phyloP scores from a whole-genome alignment of 495 filamentous ascomycete genomes.

The Neurospora hispaniola region DNA sequence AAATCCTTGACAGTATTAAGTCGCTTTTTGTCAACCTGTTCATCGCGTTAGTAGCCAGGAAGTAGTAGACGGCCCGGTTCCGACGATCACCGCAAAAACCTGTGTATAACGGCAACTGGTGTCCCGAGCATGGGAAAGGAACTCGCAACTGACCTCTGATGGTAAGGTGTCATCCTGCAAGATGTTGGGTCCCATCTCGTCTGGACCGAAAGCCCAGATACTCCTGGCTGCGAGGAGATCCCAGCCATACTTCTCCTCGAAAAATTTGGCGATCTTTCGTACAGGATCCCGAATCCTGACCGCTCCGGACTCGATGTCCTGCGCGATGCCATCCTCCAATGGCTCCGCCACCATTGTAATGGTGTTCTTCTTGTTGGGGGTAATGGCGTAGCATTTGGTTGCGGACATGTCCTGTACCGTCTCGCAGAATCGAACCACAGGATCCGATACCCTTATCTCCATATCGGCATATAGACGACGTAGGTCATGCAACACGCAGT shows the following conservation, averaged over 20 bases:
- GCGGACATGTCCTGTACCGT: conserved; percentile 96
- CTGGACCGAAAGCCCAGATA: conserved; percentile 98
- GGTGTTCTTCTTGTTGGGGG: conserved; percentile 98
- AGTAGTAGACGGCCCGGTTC: conserved; percentile 9
- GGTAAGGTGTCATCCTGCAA: conserved; percentile 93
- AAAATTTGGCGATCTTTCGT: conserved; percentile 88
- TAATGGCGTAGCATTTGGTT: conserved; percentile 95
- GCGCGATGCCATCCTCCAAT: conserved; percentile 84
- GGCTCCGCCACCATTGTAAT: conserved; percentile 98
- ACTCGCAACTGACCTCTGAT: conserved; percentile 46
- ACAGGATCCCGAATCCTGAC: conserved; percentile 91
- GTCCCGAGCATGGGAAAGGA: conserved; percentile 8
- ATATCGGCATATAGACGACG: conserved; percentile 93
- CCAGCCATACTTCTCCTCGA: conserved; percentile 96
- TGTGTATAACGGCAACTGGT: not conserved
- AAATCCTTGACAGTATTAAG: conserved; percentile 82
- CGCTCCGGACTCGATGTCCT: conserved; percentile 84
- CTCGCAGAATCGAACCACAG: conserved; percentile 94
- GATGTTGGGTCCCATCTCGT: conserved; percentile 92
- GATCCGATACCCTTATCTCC: conserved; percentile 97
- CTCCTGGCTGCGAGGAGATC: conserved; percentile 87
- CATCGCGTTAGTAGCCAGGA: conserved; percentile 6
- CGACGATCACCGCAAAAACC: not conserved
- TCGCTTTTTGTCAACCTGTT: conserved; percentile 74
- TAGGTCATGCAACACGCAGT: conserved; percentile 93